Percentiles rank a stretch among this genome's conserved stretches.
Evolutionary conservation across 2,329 filamentous ascomycete genomes (phyloP).

Genomic region (Penicillium paneum): DNA sequence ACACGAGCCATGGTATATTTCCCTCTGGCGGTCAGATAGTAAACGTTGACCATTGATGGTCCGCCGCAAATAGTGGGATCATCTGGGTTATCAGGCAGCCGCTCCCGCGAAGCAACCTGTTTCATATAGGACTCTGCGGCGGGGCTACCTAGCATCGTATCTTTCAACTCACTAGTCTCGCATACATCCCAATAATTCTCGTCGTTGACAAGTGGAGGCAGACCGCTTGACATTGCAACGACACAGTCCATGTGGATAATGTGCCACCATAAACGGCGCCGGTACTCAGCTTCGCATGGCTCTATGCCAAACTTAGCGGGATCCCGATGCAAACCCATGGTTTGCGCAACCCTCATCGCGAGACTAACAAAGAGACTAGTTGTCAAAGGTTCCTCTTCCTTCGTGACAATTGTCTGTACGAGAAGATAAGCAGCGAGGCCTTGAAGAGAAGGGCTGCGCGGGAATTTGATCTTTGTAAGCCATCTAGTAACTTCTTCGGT

Average conservation of each 20-base stretch:
- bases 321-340: slow-evolving; percentile 50
- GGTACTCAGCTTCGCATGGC: slow-evolving; percentile 45
- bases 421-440: slow-evolving; percentile 48
- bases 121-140: slow-evolving; percentile 39
- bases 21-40: slow-evolving; percentile 43
- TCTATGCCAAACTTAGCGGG: slow-evolving; percentile 48
- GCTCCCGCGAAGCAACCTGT: slow-evolving; percentile 31
- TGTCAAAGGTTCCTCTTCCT: slow-evolving; percentile 49
- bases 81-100: slow-evolving; percentile 41
- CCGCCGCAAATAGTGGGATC: slow-evolving; percentile 42
- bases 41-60: slow-evolving; percentile 43
- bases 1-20: slow-evolving; percentile 47
- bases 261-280: slow-evolving; percentile 50
- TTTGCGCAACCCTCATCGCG: slow-evolving; percentile 47
- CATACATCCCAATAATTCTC: slow-evolving; percentile 50
- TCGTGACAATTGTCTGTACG: slow-evolving; percentile 46
- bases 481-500: slow-evolving; percentile 45
- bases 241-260: slow-evolving; percentile 50
- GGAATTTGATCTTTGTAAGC: slow-evolving; percentile 45
- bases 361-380: slow-evolving; percentile 50
- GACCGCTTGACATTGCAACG: slow-evolving; percentile 49
- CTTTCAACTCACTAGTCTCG: slow-evolving; percentile 48
- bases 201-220: slow-evolving; percentile 47
- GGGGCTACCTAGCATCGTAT: slow-evolving; percentile 41
- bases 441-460: slow-evolving; percentile 45